Conservation (phyloP, 805 yeast genomes). For the Schwanniomyces polymorphus region DNA sequence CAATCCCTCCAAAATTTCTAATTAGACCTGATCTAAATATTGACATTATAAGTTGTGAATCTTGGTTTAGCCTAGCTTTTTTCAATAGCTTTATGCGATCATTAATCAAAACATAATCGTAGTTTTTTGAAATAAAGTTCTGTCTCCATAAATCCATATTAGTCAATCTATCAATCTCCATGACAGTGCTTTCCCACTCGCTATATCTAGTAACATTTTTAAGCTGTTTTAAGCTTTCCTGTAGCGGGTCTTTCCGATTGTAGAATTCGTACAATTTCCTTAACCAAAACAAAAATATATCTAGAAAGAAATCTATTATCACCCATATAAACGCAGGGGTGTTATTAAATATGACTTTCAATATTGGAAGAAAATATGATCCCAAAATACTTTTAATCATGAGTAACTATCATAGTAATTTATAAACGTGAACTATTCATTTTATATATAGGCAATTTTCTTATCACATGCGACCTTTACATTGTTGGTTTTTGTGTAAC, state of each 20-base stretch:
- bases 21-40: conserved; percentile 79
- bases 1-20: conserved; percentile 89
- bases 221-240: conserved; percentile 49
- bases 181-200: conserved; percentile 65
- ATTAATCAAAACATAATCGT: conserved; percentile 80
- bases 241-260: conserved; percentile 42
- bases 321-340: conserved; percentile 43
- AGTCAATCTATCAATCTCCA: conserved; percentile 50
- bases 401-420: not conserved
- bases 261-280: conserved; percentile 34
- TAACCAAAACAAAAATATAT: conserved; percentile 49
- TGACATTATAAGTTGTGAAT: conserved; percentile 59
- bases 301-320: conserved; percentile 42
- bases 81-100: conserved; percentile 65
- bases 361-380: conserved; percentile 17
- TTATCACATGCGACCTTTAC: not conserved
- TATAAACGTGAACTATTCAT: not conserved
- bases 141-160: conserved; percentile 65
- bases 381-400: conserved; percentile 5
- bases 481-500: too few relatives aligned
- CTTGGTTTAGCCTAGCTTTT: conserved; percentile 59
- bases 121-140: conserved; percentile 75
- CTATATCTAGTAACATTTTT: conserved; percentile 56
- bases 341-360: conserved; percentile 19
- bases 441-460: not conserved